Base-by-base conservation (phyloP, 208 protist species). In the Leishmania tropica region DNA sequence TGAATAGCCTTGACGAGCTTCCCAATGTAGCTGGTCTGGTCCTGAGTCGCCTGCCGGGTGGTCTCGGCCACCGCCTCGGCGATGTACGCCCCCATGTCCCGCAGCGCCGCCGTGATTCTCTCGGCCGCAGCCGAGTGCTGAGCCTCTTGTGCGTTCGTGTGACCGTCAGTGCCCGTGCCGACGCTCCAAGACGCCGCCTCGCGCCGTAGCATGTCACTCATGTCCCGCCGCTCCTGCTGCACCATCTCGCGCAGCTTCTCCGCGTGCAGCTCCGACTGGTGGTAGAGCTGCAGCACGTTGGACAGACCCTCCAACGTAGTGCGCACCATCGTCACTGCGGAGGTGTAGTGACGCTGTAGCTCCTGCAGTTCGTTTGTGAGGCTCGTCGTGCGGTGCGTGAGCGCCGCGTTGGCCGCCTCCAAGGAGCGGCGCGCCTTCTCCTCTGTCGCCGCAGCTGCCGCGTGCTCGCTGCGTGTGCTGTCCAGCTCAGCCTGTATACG, bases 131-230 rank as follows among this genome's bases (percentile, higher is more conserved):
- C 78, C 35, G 71, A 78, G 64, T 81, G 82, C 78, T 82, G 77
- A 2, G 62, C 77, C 40, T 42, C 82, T n/a, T 78, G 60, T 24
- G 74, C 79, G 6, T 81, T 80, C 24, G 37, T 28, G 40, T 28
- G 37, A 11, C 40, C 21, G 24, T 71, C 79, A n/a, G 28, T 78
- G 11, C 64, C 76, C 65, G 65, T 60, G 48, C 58, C 65, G 13
- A 68, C 60, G 48, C 75, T 84, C 87, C 76, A 87, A 40, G 76
- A 85, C 56, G 86, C 78, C 78, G 79, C 85, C 75, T 87, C 82
- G 74, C 60, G 89, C 70, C 84, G 88, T 42, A 93, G 85, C n/a
- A 96, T 83, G 62, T 92, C 87, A 35, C 78, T 85, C 77, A 94
- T 89, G 64, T 91, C 89, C 17, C 78, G 78, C 45, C 93, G 86